Conservation (phyloP, 2,329 filamentous ascomycete species). For the Botrytis fragariae region DNA sequence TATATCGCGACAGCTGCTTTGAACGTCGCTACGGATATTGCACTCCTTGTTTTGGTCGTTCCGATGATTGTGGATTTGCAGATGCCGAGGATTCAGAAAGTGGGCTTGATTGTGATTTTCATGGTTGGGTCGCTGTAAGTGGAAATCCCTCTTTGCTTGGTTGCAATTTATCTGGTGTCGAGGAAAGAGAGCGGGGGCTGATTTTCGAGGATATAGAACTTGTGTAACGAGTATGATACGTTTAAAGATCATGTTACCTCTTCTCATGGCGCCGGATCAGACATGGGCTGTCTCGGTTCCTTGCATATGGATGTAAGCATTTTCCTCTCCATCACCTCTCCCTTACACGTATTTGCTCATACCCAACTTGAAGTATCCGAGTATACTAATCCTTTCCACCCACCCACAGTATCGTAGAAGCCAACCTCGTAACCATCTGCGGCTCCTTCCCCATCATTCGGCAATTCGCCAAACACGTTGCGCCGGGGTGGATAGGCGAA, state of each 20-base stretch:
- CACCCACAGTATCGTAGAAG: slow-evolving; percentile 8
- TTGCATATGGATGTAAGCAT: slow-evolving; percentile 10
- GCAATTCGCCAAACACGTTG: slow-evolving; percentile 12
- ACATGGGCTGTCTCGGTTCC: slow-evolving; percentile 13
- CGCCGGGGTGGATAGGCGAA: slow-evolving; percentile 3
- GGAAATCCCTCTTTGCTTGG: not conserved
- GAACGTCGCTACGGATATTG: slow-evolving; percentile 9
- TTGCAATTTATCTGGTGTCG: not conserved
- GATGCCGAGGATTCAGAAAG: slow-evolving; percentile 12
- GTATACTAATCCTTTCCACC: not conserved
- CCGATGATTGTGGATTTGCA: slow-evolving; percentile 8
- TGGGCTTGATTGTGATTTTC: slow-evolving; percentile 16
- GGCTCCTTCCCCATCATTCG: slow-evolving; percentile 14
- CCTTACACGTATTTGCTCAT: not conserved
- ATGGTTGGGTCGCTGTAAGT: slow-evolving; percentile 13
- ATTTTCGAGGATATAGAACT: not conserved
- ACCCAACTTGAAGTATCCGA: not conserved
- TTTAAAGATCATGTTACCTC: slow-evolving; percentile 4
- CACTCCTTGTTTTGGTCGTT: not conserved
- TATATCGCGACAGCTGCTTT: slow-evolving; percentile 8
- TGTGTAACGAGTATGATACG: slow-evolving; percentile 12
- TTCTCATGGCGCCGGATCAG: not conserved
- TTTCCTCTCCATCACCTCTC: not conserved
- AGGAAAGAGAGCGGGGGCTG: not conserved
- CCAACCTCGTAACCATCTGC: slow-evolving; percentile 19